Conservation (phyloP, 768 basidiomycete genomes). For the Boletus rubescentipes region DNA sequence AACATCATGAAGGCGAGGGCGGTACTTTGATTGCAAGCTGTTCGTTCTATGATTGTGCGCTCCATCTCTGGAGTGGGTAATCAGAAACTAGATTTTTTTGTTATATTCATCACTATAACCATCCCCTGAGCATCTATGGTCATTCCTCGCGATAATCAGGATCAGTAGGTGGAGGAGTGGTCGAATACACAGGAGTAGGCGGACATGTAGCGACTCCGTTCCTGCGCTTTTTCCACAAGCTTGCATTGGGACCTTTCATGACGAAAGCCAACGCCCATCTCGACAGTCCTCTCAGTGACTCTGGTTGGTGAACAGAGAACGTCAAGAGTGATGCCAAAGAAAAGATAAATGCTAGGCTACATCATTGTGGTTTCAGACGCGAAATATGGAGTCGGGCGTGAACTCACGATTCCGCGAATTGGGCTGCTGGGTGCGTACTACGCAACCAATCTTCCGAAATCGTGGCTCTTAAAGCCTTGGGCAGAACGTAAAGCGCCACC, state of each 20-base stretch:
- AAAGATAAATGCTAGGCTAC: conserved; percentile 56
- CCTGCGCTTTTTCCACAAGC: conserved; percentile 47
- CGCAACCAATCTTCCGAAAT: conserved; percentile 56
- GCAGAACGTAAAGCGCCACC: conserved; percentile 78
- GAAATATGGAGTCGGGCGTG: background rate
- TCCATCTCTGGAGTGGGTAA: conserved; percentile 80
- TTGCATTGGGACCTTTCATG: conserved; percentile 56
- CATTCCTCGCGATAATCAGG: background rate
- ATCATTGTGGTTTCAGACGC: conserved; percentile 11
- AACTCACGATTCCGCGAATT: conserved; percentile 54
- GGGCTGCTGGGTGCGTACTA: conserved; percentile 40
- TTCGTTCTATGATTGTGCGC: conserved; percentile 90
- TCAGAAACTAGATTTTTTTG: background rate
- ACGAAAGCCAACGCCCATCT: conserved; percentile 71
- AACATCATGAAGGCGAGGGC: conserved; percentile 21
- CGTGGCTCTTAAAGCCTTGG: conserved; percentile 62
- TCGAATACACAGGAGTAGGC: conserved; percentile 7
- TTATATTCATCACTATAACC: background rate
- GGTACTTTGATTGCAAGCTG: conserved; percentile 76
- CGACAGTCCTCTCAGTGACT: conserved; percentile 68
- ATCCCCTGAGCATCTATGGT: background rate
- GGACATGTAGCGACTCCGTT: conserved; percentile 9
- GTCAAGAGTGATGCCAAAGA: conserved; percentile 69
- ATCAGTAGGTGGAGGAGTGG: background rate
- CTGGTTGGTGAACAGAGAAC: conserved; percentile 57